Evolutionary conservation across 306 rosid species (phyloP).

Genomic region (Lagenaria siceraria): DNA sequence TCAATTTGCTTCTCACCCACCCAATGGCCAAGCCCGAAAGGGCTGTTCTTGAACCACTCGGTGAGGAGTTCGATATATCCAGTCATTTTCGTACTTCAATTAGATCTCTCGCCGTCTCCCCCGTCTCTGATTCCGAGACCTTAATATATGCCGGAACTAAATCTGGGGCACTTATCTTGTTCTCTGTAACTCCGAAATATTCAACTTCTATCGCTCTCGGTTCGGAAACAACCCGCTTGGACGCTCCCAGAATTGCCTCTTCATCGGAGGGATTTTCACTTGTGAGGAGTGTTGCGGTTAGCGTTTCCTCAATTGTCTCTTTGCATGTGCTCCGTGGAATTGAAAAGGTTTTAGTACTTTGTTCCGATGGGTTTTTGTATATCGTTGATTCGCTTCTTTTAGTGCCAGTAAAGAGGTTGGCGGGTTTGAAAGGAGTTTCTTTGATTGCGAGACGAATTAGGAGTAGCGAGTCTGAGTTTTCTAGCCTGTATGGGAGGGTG

Average conservation of each 20-base stretch:
- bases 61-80: conserved; percentile 48
- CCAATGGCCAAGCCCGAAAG: conserved; percentile 49
- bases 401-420: conserved; percentile 41
- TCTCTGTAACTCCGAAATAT: conserved; percentile 27
- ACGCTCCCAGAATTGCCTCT: conserved; percentile 11
- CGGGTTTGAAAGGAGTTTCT: conserved; percentile 46
- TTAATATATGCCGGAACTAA: conserved; percentile 52
- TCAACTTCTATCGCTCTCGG: neutral
- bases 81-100: conserved; percentile 36
- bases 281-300: conserved; percentile 31
- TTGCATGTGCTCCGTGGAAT: conserved; percentile 39
- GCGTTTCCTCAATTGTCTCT: conserved; percentile 37
- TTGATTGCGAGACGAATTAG: conserved; percentile 40
- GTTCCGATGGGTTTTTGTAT: conserved; percentile 54
- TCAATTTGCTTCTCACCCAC: neutral
- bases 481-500: conserved; percentile 19
- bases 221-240: conserved; percentile 1
- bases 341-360: conserved; percentile 43
- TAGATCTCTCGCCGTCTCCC: conserved; percentile 46
- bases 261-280: conserved; percentile 31
- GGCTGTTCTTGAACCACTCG: conserved; percentile 58
- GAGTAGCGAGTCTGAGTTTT: conserved; percentile 39
- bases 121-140: conserved; percentile 30
- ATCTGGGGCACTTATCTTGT: conserved; percentile 52
- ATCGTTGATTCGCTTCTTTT: conserved; percentile 41